Evolutionary conservation across 441 rosid species (phyloP), one percentile per base, ranked within the genome.

Genomic region (Arabidopsis lyrata): DNA sequence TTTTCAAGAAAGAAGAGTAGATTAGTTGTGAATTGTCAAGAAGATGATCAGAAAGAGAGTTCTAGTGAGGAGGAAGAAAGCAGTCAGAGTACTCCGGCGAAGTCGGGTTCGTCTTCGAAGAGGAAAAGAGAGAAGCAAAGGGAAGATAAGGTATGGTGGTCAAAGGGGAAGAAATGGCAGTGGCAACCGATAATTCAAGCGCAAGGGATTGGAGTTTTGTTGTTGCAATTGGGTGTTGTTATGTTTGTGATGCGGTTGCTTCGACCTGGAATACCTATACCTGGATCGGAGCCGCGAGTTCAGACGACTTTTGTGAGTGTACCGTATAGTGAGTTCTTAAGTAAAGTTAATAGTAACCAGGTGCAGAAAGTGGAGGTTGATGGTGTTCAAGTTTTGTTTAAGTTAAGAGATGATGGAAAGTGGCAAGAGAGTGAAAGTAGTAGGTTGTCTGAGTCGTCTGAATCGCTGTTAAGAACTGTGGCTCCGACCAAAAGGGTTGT

Each of bases 331-430:
- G 97, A 89, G 1, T 92, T 95, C 52, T 81, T 95, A 77, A 87
- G 90, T 78, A 95, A 85, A 82, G 90, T 95, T 60, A 89, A 71
- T 44, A 50, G 73, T 62, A 84, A 95, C 67, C 89, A 83, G 71
- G 95, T 95, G 82, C 85, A 85, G 81, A 95, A 91, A 66, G 99
- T 87, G 63, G 98, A 90, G 79, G 93, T 92, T 1, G 99, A 95
- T 81, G 98, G 98, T 2, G 93, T 92, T 45, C 94, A 91, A 65
- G 80, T 95, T 70, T 85, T 86, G 93, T 95, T 95, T 65, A 95
- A 92, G 81, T 64, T 95, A 74, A 92, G 86, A 80, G 79, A 76
- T 53, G 90, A 87, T 45, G 88, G 72, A 2, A 64, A 63, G 29
- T 67, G 68, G 70, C 78, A 62, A 72, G 92, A 86, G 71, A 70